A percentile compares a stretch with the other conserved stretches of the same genome.
These are phyloP conservation scores for Candida odintsovae DNA, from an alignment of 805 yeast species.

Conservation along the genomic window DNA sequence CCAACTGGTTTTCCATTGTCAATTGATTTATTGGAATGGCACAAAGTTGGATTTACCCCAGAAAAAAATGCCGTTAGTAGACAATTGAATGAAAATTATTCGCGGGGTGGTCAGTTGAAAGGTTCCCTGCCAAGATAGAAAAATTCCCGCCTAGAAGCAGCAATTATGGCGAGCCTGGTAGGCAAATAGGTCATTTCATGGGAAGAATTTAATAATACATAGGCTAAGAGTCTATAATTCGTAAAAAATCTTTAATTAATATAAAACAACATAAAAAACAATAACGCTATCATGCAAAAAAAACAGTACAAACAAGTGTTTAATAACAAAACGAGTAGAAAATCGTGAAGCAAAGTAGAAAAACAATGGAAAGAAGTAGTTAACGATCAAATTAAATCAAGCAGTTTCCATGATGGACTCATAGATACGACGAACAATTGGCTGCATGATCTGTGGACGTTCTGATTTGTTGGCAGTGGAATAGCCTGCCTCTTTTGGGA, in stretches of 20 bases:
- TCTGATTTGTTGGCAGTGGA: not conserved
- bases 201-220: no score
- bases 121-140: no score
- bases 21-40: no score
- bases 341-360: not conserved
- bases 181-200: no score
- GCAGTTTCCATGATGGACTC: slow-evolving; percentile 6
- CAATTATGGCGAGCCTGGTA: no score
- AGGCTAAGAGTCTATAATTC: not conserved
- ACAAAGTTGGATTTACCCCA: no score
- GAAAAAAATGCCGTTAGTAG: no score
- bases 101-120: no score
- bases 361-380: not conserved
- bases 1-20: no score
- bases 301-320: not conserved
- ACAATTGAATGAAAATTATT: no score
- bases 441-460: slow-evolving; percentile 2
- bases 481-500: not conserved
- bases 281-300: slow-evolving; percentile 1
- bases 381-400: not conserved
- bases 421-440: slow-evolving; percentile 5
- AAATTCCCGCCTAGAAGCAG: no score
- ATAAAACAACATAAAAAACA: not conserved
- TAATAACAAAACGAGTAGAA: not conserved
- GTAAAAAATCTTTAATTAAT: not conserved